Evolutionary conservation across 2,329 filamentous ascomycete species (phyloP).

Genomic region (Alternaria atra): DNA sequence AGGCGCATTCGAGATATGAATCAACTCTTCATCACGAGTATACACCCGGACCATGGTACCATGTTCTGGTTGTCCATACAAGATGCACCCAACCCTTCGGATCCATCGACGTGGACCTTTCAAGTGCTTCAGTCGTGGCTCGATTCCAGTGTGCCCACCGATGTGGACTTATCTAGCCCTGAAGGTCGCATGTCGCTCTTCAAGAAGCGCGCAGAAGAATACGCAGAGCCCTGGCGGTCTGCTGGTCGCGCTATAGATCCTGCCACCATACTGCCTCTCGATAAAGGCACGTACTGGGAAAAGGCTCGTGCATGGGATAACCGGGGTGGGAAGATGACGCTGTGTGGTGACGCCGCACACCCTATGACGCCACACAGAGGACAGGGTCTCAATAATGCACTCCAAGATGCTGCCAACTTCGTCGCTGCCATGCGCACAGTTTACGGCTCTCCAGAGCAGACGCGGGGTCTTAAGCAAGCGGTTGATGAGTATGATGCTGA

Average conservation of each 20-base stretch:
- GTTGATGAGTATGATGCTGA: slow-evolving; percentile 46
- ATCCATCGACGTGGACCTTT: slow-evolving; percentile 44
- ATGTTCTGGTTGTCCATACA: slow-evolving; percentile 21
- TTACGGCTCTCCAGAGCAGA: slow-evolving; percentile 10
- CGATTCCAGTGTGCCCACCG: slow-evolving; percentile 23
- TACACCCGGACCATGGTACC: slow-evolving; percentile 20
- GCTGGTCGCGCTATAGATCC: slow-evolving; percentile 9
- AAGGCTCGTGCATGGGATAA: slow-evolving; percentile 44
- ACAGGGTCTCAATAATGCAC: slow-evolving; percentile 48
- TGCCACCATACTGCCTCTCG: slow-evolving; percentile 30
- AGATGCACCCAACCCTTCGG: slow-evolving; percentile 39
- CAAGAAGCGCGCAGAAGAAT: slow-evolving; percentile 33
- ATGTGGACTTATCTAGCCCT: slow-evolving; percentile 23
- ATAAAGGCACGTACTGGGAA: slow-evolving; percentile 44
- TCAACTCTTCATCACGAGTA: background rate
- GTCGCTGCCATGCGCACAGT: slow-evolving; percentile 14
- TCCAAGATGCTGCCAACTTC: slow-evolving; percentile 42
- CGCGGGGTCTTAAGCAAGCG: slow-evolving; percentile 19
- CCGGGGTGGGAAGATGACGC: slow-evolving; percentile 41
- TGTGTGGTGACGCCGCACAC: slow-evolving; percentile 51
- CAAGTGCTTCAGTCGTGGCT: slow-evolving; percentile 40
- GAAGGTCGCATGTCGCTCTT: slow-evolving; percentile 31
- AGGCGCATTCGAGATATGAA: slow-evolving; percentile 10
- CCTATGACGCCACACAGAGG: slow-evolving; percentile 51
- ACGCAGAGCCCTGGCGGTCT: slow-evolving; percentile 43